phyloP scores from a whole-genome alignment of 2,329 filamentous ascomycete species.

The Trichoderma sp. region DNA sequence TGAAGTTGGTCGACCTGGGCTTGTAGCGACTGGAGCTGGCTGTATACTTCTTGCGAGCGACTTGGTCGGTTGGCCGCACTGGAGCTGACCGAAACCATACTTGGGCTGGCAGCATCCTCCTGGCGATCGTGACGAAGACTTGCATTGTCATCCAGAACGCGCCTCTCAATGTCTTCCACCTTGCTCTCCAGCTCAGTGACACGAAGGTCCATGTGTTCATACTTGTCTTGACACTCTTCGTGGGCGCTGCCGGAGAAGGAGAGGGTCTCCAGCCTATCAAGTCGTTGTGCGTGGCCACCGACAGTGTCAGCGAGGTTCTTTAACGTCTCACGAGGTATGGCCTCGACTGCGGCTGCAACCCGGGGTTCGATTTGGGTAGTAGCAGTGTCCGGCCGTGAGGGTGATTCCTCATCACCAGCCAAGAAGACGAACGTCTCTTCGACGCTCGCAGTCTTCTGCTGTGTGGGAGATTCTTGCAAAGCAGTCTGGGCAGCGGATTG shows the following conservation, averaged over 20 bases:
- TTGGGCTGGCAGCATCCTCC: constrained; percentile 48
- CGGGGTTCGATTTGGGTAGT: constrained; percentile 35
- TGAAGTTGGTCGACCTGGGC: constrained; percentile 59
- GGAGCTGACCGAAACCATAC: constrained; percentile 50
- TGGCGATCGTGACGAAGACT: constrained; percentile 39
- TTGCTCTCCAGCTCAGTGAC: constrained; percentile 69
- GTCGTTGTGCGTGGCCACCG: constrained; percentile 61
- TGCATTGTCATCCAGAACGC: constrained; percentile 50
- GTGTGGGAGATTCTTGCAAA: constrained; percentile 11
- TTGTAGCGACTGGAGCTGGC: constrained; percentile 52
- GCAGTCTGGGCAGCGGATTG: background rate
- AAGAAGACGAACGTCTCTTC: constrained; percentile 32
- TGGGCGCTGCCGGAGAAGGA: constrained; percentile 68
- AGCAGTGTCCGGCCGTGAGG: constrained; percentile 27
- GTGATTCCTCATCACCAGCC: constrained; percentile 23
- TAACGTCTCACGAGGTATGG: constrained; percentile 40
- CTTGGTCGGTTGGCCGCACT: constrained; percentile 42
- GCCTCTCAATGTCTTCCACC: constrained; percentile 60
- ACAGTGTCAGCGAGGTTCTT: constrained; percentile 54
- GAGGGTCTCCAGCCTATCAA: constrained; percentile 68
- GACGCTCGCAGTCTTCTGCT: constrained; percentile 24
- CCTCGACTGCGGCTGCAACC: constrained; percentile 21
- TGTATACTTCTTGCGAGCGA: constrained; percentile 50
- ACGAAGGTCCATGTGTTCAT: constrained; percentile 67
- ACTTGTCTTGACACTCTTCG: constrained; percentile 68